A percentile compares a stretch with the other conserved stretches of the same genome.
phyloP scores from a whole-genome alignment of 768 basidiomycete genomes.

The Chalciporus chontae region DNA sequence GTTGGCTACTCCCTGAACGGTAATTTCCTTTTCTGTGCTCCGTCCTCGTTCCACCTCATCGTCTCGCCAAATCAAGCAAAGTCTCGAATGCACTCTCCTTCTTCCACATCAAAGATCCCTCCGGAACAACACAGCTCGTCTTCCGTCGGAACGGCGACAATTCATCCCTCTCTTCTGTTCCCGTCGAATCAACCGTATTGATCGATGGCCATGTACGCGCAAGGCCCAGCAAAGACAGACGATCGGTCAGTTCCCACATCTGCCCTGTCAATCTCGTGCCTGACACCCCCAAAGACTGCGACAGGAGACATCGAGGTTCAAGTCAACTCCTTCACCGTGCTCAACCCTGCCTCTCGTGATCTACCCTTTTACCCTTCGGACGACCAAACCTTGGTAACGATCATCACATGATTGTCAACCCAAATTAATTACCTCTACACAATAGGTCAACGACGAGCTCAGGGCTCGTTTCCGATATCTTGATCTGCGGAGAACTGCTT shows the following conservation, averaged over 20 bases:
- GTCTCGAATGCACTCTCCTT: slow-evolving; percentile 71
- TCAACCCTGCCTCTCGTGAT: slow-evolving; percentile 70
- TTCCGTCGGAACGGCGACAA: slow-evolving; percentile 41
- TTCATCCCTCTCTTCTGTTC: slow-evolving; percentile 51
- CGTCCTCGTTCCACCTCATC: slow-evolving; percentile 35
- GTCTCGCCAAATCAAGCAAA: slow-evolving; percentile 48
- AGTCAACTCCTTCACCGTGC: slow-evolving; percentile 62
- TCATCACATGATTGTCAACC: slow-evolving; percentile 3
- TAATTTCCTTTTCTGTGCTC: slow-evolving; percentile 39
- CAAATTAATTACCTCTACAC: not conserved
- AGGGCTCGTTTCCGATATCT: slow-evolving; percentile 84
- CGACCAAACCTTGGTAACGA: slow-evolving; percentile 64
- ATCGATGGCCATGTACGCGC: slow-evolving; percentile 69
- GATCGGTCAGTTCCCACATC: slow-evolving; percentile 45
- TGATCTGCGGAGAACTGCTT: slow-evolving; percentile 73
- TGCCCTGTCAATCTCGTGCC: slow-evolving; percentile 1
- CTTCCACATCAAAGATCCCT: slow-evolving; percentile 79
- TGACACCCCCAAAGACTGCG: slow-evolving; percentile 39
- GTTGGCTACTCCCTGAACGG: slow-evolving; percentile 83
- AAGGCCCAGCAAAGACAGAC: slow-evolving; percentile 60
- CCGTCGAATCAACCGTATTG: slow-evolving; percentile 75
- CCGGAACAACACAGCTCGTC: slow-evolving; percentile 77
- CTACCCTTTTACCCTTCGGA: slow-evolving; percentile 89
- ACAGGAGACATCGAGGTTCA: slow-evolving; percentile 81
- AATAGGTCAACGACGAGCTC: slow-evolving; percentile 80